Conservation (phyloP, 2,329 filamentous ascomycete genomes). For the Xylaria sp. region DNA sequence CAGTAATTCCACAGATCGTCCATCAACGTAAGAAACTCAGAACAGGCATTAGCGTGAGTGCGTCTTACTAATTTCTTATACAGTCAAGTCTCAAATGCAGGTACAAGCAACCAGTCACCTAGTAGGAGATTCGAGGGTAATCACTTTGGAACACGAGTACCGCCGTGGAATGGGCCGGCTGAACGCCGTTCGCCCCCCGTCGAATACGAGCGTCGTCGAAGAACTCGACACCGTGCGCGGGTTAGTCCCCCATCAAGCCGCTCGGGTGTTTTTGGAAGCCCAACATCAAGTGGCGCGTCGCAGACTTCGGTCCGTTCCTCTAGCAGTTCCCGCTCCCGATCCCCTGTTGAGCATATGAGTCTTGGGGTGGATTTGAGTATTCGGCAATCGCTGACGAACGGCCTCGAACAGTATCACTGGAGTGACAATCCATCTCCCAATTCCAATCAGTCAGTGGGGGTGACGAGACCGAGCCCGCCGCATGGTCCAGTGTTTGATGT, state of each 20-base stretch:
- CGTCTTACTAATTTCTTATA: constrained; percentile 9
- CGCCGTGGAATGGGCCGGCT: constrained; percentile 25
- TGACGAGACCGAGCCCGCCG: constrained; percentile 19
- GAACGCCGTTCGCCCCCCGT: constrained; percentile 40
- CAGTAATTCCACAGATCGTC: neutral
- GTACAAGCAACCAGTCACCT: constrained; percentile 1
- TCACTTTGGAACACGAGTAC: constrained; percentile 18
- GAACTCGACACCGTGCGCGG: constrained; percentile 39
- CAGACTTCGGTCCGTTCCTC: constrained; percentile 35
- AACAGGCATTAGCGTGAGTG: neutral
- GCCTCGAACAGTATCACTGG: constrained; percentile 30
- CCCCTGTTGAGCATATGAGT: constrained; percentile 17
- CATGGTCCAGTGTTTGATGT: constrained; percentile 24
- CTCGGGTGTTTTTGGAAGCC: constrained; percentile 27
- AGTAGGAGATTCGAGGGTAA: constrained; percentile 29
- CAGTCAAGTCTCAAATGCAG: constrained; percentile 18
- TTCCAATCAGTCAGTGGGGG: constrained; percentile 26
- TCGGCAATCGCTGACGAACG: constrained; percentile 28
- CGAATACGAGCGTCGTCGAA: constrained; percentile 40
- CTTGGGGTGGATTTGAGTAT: constrained; percentile 6
- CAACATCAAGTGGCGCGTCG: constrained; percentile 26
- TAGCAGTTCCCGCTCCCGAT: constrained; percentile 26
- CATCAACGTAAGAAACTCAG: constrained; percentile 7
- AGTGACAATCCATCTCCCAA: constrained; percentile 19
- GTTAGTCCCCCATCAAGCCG: constrained; percentile 33